These are phyloP conservation scores for Tetrahymena thermophila DNA, from an alignment of 73 alveolate species.

Conservation along the genomic window DNA sequence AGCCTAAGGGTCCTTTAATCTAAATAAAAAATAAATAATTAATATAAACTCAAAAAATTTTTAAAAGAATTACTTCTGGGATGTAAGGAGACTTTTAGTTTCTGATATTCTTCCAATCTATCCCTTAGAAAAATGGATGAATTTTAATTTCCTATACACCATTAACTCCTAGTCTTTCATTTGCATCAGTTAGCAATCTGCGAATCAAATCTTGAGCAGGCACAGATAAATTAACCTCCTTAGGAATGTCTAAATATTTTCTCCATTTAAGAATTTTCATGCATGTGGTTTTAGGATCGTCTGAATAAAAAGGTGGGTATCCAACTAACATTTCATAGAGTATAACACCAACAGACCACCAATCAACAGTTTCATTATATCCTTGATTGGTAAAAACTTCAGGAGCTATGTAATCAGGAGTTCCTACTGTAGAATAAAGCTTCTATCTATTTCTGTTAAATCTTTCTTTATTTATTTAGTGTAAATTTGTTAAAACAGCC, in stretches of 20 bases:
- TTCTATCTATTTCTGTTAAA: conserved; percentile 74
- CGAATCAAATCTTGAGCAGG: conserved; percentile 72
- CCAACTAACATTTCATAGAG: conserved; percentile 95
- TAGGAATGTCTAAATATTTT: conserved; percentile 75
- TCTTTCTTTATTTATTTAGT: conserved; percentile 53
- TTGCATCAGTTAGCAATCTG: conserved; percentile 75
- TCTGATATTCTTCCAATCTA: conserved; percentile 68
- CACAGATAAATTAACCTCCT: conserved; percentile 73
- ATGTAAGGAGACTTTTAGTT: conserved; percentile 55
- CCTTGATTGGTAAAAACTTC: conserved; percentile 85
- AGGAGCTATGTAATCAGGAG: conserved; percentile 98
- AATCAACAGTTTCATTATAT: conserved; percentile 84
- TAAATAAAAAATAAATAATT: neutral
- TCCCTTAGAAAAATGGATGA: conserved; percentile 78
- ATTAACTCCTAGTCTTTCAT: conserved; percentile 59
- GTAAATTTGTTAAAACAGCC: neutral
- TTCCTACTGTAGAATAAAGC: conserved; percentile 93
- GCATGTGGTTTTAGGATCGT: conserved; percentile 74
- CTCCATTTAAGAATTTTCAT: conserved; percentile 76
- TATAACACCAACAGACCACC: conserved; percentile 96
- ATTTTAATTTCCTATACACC: conserved; percentile 68
- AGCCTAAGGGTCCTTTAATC: neutral
- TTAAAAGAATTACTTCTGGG: conserved; percentile 39
- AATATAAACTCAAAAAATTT: neutral
- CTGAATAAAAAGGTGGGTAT: conserved; percentile 95